These are phyloP conservation scores for Candida sanyaensis DNA, from an alignment of 1,139 yeast species.

Conservation along the genomic window DNA sequence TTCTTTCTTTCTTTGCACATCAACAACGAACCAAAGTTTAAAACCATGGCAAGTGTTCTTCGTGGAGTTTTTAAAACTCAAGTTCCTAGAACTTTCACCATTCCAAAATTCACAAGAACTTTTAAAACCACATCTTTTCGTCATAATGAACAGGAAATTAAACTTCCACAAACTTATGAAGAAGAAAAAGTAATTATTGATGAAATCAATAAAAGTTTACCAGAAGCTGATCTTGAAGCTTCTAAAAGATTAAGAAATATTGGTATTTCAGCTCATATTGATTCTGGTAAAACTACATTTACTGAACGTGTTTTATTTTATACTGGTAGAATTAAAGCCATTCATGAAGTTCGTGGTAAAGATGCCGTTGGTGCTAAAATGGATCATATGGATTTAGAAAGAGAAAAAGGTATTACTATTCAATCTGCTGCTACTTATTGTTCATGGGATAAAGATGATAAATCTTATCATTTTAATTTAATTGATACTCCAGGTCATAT, in stretches of 20 bases:
- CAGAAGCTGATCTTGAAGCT: constrained; percentile 57
- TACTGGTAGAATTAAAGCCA: constrained; percentile 96
- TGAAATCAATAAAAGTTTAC: constrained; percentile 52
- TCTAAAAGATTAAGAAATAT: constrained; percentile 78
- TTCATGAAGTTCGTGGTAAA: constrained; percentile 97
- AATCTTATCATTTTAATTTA: constrained; percentile 81
- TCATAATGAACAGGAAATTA: constrained; percentile 14
- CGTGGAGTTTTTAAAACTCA: constrained; percentile 14
- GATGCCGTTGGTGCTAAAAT: constrained; percentile 98
- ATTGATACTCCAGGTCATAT: constrained; percentile 99
- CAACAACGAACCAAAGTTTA: not conserved
- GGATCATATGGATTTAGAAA: constrained; percentile 91
- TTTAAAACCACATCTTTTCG: constrained; percentile 13
- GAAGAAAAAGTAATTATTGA: constrained; percentile 72
- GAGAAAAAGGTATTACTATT: constrained; percentile 95
- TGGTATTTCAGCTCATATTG: constrained; percentile 94
- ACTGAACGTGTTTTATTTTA: constrained; percentile 96
- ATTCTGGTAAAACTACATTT: constrained; percentile 85
- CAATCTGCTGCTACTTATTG: constrained; percentile 99
- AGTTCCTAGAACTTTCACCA: not conserved
- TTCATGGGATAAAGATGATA: constrained; percentile 80
- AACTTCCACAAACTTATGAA: constrained; percentile 49
- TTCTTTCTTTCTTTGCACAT: no score
- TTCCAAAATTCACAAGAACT: constrained; percentile 1
- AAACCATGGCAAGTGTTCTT: constrained; percentile 16